Base-by-base conservation (phyloP, 2,329 filamentous ascomycete species). In the Sclerotiophoma versabilis region DNA sequence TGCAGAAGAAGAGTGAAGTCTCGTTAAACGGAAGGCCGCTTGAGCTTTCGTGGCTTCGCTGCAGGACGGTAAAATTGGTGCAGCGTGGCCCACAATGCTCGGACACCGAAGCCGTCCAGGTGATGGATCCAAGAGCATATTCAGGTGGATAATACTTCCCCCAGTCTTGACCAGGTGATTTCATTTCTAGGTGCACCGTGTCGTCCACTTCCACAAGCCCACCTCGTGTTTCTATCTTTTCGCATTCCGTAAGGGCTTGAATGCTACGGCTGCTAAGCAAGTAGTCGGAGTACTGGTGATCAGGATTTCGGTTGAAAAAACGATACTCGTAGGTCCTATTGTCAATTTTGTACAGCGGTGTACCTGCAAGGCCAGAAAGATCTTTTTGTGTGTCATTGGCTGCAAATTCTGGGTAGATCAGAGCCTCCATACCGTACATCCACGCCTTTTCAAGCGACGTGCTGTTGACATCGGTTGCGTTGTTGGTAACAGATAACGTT, bases 61-160 rank as follows among this genome's bases (percentile, higher is more conserved):
- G 72, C 30, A 66, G 55, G 3, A 75, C 62, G 0, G 72, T 74
- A 7, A 74, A 64, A 41, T 71, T 72, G 25, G 72, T 73, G 44
- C 72, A 75, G 12, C 71, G 64, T 0, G 69, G 34, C 0, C 72
- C 72, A 15, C 71, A 73, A 34, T 29, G 33, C 7, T 44, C 59
- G 0, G 38, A 19, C 0, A 56, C 57, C 0, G 60, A 57, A 11
- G 61, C 72, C 5, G 66, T 64, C 66, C 66, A 74, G 4, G 62
- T 64, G 2, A 73, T 43, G 1, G 59, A 59, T 9, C 69, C 72
- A 1, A 12, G 26, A 4, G 58, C 62, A 2, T 45, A 37, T 19
- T 63, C 36, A 0, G 65, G 63, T 1, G 72, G 17, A 3, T 27
- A n/a, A 37, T 63, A 65, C 2, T 44, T 37, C 2, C 26, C 23